Evolutionary conservation across 2,329 filamentous ascomycete genomes (phyloP), one percentile per base, ranked within the genome.

Genomic region (Talaromyces piceae): DNA sequence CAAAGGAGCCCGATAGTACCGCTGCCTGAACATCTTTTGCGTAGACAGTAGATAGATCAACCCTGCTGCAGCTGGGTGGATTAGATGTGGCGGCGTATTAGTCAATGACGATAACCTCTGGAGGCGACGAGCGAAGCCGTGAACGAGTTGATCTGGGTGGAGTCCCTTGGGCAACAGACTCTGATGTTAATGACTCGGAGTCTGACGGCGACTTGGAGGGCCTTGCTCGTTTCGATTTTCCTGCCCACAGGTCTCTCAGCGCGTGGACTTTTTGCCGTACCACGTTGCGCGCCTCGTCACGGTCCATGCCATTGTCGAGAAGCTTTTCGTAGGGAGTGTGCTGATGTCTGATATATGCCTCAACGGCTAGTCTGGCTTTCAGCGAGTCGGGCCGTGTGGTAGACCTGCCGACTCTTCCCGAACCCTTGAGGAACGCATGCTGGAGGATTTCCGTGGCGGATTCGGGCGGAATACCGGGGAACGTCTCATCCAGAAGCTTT

Each of bases 321-420:
- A 72, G 47, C 5, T 45, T 47, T 5, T 74, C 71, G 46, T 73
- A 74, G 0, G 61, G 57, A 1, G 70, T 74, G 55, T 69, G 67
- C 4, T 57, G 60, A 56, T 74, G 71, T 22, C 72, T 60, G 49
- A 74, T 69, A 60, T 74, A 68, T 26, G 72, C 71, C 50, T 72
- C 66, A 11, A 73, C 70, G 1, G 71, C 71, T 33, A 74, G 51
- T 3, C 57, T 51, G 1, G 65, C 67, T 45, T 71, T 71, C 3
- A 55, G 54, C 22, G 67, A 55, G 6, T 73, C 68, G 0, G 61
- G 59, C 3, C 56, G 57, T 7, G 48, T 64, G n/a, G 59, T 52
- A 1, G 61, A 64, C 1, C 70, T 63, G 1, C 71, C 72, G 0
- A 74, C 69, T 12, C 70, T 63, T 9, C 69, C 64, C 0, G 69